phyloP scores from a whole-genome alignment of 495 filamentous ascomycete genomes.

The Pseudomonodictys pantanalensis region DNA sequence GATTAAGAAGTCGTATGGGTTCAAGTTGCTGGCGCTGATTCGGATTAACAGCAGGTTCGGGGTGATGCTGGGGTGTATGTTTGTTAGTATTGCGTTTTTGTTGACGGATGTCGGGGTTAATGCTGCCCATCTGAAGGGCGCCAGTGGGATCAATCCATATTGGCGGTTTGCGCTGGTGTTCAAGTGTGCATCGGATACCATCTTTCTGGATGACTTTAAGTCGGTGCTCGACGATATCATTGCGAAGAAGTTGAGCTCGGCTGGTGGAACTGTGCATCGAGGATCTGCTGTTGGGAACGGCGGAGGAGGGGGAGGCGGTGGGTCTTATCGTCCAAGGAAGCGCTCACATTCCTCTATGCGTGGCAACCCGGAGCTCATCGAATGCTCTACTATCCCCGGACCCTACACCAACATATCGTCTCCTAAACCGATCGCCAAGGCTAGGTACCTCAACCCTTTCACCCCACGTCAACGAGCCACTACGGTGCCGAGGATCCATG shows the following conservation, averaged over 20 bases:
- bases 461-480: neutral
- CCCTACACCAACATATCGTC: conserved; percentile 13
- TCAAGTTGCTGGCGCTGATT: conserved; percentile 16
- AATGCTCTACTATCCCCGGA: neutral
- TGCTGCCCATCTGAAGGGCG: conserved; percentile 6
- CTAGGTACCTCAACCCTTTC: neutral
- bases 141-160: conserved; percentile 29
- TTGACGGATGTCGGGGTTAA: conserved; percentile 25
- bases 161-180: conserved; percentile 32
- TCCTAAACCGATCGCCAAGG: neutral
- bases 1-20: conserved; percentile 20
- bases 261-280: conserved; percentile 11
- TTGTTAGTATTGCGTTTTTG: conserved; percentile 24
- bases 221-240: conserved; percentile 29
- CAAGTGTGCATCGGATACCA: conserved; percentile 33
- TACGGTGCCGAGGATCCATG: conserved; percentile 10
- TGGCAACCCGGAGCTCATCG: conserved; percentile 4
- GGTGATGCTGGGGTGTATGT: conserved; percentile 29
- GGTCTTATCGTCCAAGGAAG: neutral
- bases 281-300: no score
- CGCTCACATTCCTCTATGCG: neutral
- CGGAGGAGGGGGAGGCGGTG: no score
- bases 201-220: conserved; percentile 36
- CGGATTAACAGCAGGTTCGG: conserved; percentile 25
- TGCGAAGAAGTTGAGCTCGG: neutral